Conservation (phyloP, 495 filamentous ascomycete species). For the Annulohypoxylon maeteangense region DNA sequence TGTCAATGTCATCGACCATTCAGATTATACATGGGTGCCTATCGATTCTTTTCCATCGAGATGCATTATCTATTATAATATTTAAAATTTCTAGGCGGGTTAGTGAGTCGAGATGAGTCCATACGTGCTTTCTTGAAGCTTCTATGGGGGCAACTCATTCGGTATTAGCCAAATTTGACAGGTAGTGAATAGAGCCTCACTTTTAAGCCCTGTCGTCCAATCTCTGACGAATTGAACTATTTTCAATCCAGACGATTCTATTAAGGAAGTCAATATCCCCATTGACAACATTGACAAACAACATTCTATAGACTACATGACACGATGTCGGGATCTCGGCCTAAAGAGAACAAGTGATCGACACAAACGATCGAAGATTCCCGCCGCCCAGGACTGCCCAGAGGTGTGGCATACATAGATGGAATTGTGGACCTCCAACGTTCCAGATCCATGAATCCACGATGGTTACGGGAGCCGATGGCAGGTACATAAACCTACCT, state of each 20-base stretch:
- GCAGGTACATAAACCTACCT: not conserved
- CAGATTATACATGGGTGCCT: conserved; percentile 10
- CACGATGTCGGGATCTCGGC: conserved; percentile 31
- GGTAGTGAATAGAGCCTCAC: conserved; percentile 28
- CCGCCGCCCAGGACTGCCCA: conserved; percentile 28
- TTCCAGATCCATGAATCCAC: conserved; percentile 32
- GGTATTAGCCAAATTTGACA: not conserved
- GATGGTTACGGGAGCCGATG: not conserved
- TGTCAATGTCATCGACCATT: conserved; percentile 5
- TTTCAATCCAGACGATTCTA: conserved; percentile 29
- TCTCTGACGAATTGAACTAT: conserved; percentile 2
- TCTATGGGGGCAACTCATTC: not conserved
- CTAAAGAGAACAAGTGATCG: conserved; percentile 40
- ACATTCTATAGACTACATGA: conserved; percentile 21
- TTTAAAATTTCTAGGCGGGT: not conserved
- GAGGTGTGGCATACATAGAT: conserved; percentile 36
- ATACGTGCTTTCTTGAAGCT: conserved; percentile 27
- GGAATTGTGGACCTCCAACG: conserved; percentile 24
- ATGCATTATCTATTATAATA: conserved; percentile 5
- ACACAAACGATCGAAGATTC: conserved; percentile 43
- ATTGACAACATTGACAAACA: not conserved
- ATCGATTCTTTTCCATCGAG: conserved; percentile 11
- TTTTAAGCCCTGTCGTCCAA: conserved; percentile 14
- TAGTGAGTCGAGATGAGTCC: conserved; percentile 1
- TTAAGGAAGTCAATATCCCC: not conserved